Conservation (phyloP, 1,139 yeast genomes). For the Pichiaceae sp. region DNA sequence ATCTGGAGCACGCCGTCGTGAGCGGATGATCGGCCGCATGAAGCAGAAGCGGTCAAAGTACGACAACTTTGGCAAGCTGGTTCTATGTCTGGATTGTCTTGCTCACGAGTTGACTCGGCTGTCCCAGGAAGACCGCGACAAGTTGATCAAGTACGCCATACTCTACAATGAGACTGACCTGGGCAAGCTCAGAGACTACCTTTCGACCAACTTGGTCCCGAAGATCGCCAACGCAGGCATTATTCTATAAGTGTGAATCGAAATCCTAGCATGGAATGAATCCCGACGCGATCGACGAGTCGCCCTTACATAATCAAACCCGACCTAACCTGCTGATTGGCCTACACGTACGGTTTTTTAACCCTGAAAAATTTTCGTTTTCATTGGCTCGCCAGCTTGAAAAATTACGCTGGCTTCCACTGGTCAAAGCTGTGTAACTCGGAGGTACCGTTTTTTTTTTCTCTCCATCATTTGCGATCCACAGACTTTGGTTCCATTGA, state of each 20-base stretch:
- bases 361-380: too few species aligned
- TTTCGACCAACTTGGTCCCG: slow-evolving; percentile 10
- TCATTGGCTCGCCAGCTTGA: neutral
- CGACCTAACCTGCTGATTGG: too few species aligned
- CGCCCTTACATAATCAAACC: too few species aligned
- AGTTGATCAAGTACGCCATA: slow-evolving; percentile 1
- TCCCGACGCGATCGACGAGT: too few species aligned
- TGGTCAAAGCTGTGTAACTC: neutral
- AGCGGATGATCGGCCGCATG: slow-evolving; percentile 7
- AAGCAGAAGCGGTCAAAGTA: slow-evolving; percentile 13
- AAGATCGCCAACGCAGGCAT: neutral
- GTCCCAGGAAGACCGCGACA: slow-evolving; percentile 7
- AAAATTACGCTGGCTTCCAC: neutral
- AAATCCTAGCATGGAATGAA: too few species aligned
- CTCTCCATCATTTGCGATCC: neutral
- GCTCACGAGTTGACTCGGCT: slow-evolving; percentile 4
- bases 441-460: neutral
- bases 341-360: too few species aligned
- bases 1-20: slow-evolving; percentile 6
- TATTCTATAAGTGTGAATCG: neutral
- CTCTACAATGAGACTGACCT: slow-evolving; percentile 4
- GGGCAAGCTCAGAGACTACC: slow-evolving; percentile 7
- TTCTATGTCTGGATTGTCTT: slow-evolving; percentile 14
- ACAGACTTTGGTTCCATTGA: slow-evolving; percentile 1
- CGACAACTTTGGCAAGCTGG: slow-evolving; percentile 14